phyloP scores from a whole-genome alignment of 169 alveolate species.

The Plasmodium gaboni region DNA sequence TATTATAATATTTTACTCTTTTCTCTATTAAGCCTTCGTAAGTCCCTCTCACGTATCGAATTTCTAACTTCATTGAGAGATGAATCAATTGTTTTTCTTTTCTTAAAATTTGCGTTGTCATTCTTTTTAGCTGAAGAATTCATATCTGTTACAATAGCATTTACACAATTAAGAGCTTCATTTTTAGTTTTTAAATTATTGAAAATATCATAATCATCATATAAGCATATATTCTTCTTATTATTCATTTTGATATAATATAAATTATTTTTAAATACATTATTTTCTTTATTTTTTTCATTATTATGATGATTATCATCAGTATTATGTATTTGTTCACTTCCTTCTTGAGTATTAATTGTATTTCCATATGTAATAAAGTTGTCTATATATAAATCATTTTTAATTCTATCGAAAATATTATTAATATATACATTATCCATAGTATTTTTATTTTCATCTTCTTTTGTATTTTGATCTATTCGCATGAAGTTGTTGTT shows the following conservation, averaged over 20 bases:
- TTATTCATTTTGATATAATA: conserved; percentile 51
- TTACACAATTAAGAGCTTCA: conserved; percentile 53
- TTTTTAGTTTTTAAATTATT: conserved; percentile 49
- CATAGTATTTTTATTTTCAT: neutral
- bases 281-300: conserved; percentile 18
- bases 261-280: neutral
- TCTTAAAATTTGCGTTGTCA: conserved; percentile 30
- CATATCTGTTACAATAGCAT: conserved; percentile 33
- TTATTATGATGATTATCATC: conserved; percentile 6
- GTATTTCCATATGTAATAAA: neutral
- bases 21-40: conserved; percentile 64
- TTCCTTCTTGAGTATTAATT: neutral
- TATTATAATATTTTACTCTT: conserved; percentile 29
- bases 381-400: conserved; percentile 1
- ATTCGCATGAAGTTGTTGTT: neutral
- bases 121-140: conserved; percentile 27
- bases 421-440: conserved; percentile 19
- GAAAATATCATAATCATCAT: conserved; percentile 66
- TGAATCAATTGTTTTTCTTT: conserved; percentile 14
- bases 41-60: conserved; percentile 52
- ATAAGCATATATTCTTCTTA: conserved; percentile 27
- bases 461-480: conserved; percentile 4
- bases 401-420: neutral
- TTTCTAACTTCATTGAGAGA: conserved; percentile 12
- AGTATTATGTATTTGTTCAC: neutral